Base-by-base conservation (phyloP, 2,329 filamentous ascomycete species). In the Beauveria caledonica region DNA sequence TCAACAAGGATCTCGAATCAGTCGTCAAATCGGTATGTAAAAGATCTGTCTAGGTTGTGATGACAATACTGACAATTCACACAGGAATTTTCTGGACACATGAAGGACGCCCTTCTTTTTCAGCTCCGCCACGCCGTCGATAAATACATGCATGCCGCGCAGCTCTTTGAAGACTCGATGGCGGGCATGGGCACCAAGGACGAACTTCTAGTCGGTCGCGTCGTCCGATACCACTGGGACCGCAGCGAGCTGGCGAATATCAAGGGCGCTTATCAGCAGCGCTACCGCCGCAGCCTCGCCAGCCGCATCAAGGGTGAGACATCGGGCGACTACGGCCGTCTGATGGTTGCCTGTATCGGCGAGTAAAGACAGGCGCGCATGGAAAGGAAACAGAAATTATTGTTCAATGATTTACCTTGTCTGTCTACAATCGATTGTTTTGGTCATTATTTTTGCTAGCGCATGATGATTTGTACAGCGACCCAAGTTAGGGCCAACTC, bases 171-270 rank as follows among this genome's bases (percentile, higher is more conserved):
- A 70, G 88, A 89, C 15, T 80, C 88, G 17, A 97, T 97, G 93
- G 82, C 84, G 1, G 94, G 93, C 0, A 68, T 88, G 64, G 93
- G 93, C 2, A 97, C 94, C 11, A 93, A 94, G 72, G 92, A 99
- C 64, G 77, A 86, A 36, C 78, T 92, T 9, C 81, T 97, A 3
- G 83, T 95, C 17, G 81, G 86, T 29, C 81, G 92, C n/a, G 81
- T 94, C 4, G 84, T 97, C 1, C 81, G 90, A 23, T 80, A 84
- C 53, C 93, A 97, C 73, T 97, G 93, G 93, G 85, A 96, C 69
- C 80, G 80, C 42, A 80, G 78, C 59, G 84, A 89, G 66, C 80
- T 96, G 78, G 83, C 85, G 55, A 87, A 90, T 65, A 87, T 96
- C 61, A 92, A 90, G 74, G 81, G 79, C 0, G 91, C 89, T 10